phyloP scores from a whole-genome alignment of 2,329 filamentous ascomycete genomes.

The Blastomyces emzantsi region DNA sequence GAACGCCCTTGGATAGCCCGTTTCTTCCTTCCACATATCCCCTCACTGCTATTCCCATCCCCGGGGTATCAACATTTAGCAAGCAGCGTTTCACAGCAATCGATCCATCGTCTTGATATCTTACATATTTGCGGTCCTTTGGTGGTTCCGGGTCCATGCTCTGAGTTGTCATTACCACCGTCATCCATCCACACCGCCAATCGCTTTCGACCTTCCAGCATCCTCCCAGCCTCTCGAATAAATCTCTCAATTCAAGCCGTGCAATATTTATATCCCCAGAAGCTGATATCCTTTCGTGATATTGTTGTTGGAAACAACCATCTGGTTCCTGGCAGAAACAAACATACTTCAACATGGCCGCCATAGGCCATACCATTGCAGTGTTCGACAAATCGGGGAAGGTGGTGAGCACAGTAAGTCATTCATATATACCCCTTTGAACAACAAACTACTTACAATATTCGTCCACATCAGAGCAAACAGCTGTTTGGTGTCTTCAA shows the following conservation, averaged over 20 bases:
- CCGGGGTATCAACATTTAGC: neutral
- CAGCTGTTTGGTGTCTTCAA: conserved; percentile 85
- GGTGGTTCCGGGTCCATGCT: neutral
- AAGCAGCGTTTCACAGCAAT: neutral
- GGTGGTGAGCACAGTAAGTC: conserved; percentile 72
- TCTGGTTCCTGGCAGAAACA: neutral
- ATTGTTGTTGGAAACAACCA: neutral
- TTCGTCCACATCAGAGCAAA: conserved; percentile 56
- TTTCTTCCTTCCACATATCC: neutral
- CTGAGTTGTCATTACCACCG: neutral
- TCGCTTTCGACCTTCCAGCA: neutral
- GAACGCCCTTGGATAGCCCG: neutral
- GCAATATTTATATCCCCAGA: neutral
- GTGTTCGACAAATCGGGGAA: conserved; percentile 89
- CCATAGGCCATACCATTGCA: conserved; percentile 64
- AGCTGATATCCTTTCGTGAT: neutral
- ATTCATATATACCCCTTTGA: conserved; percentile 6
- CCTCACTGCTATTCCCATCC: neutral
- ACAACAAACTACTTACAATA: neutral
- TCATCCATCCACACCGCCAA: conserved; percentile 3
- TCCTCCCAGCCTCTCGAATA: neutral
- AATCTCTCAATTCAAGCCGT: neutral
- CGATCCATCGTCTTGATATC: neutral
- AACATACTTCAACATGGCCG: conserved; percentile 20
- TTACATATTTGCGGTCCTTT: neutral